Conservation (phyloP, 2,329 filamentous ascomycete species). For the Alternaria hordeiaustralica region DNA sequence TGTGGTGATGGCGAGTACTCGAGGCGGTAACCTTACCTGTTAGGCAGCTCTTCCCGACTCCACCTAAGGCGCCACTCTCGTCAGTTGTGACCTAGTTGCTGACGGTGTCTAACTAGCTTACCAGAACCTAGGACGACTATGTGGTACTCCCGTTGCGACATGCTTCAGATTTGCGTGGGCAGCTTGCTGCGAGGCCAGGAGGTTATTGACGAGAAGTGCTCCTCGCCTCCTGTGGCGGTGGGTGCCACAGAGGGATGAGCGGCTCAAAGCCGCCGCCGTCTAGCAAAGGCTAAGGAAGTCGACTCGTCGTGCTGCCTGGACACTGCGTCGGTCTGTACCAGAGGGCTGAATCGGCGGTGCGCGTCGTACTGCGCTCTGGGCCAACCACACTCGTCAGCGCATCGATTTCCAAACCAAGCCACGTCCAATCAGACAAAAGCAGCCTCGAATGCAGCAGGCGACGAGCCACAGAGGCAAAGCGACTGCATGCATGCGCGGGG, state of each 20-base stretch:
- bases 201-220: conserved; percentile 20
- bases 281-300: conserved; percentile 30
- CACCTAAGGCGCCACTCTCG: conserved; percentile 62
- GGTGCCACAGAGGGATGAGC: conserved; percentile 42
- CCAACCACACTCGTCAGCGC: conserved; percentile 41
- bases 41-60: conserved; percentile 90
- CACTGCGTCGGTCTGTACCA: conserved; percentile 26
- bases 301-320: conserved; percentile 24
- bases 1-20: not conserved
- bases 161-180: conserved; percentile 25
- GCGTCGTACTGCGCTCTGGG: conserved; percentile 27
- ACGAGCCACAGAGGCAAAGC: conserved; percentile 26
- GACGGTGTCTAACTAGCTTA: conserved; percentile 32
- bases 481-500: conserved; percentile 1
- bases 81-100: conserved; percentile 29
- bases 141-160: conserved; percentile 53
- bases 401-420: conserved; percentile 24
- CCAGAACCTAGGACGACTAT: conserved; percentile 53
- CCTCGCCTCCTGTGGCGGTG: conserved; percentile 31
- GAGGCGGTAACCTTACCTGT: conserved; percentile 67
- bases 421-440: conserved; percentile 29
- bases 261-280: conserved; percentile 33
- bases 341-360: conserved; percentile 29
- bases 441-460: conserved; percentile 12
- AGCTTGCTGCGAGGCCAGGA: conserved; percentile 17